Evolutionary conservation across 164 flowering plant species (phyloP).

Genomic region (Malania oleifera): DNA sequence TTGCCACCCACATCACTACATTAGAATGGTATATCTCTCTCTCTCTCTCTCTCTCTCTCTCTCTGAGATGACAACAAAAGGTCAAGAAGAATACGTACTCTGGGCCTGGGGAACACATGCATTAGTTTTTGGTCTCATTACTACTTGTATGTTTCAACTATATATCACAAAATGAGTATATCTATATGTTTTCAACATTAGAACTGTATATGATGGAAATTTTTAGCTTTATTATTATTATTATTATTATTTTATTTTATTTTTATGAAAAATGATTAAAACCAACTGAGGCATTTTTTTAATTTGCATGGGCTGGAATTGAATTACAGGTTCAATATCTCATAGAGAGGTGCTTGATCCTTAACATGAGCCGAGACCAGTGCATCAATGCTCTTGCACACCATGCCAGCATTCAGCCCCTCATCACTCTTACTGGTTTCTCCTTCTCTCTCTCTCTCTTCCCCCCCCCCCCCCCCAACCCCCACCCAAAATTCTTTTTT

Average conservation of each 20-base stretch:
- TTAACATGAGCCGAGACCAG: constrained; percentile 60
- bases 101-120: no score
- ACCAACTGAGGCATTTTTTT: neutral
- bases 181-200: no score
- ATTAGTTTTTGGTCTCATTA: no score
- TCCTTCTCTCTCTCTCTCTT: neutral
- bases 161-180: no score
- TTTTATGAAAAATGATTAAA: no score
- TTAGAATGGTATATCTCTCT: constrained; percentile 48
- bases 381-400: constrained; percentile 56
- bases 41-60: neutral
- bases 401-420: constrained; percentile 60
- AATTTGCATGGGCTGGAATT: constrained; percentile 9
- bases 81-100: no score
- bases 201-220: no score
- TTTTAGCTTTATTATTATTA: no score
- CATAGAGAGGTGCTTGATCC: constrained; percentile 80
- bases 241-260: no score
- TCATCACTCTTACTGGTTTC: constrained; percentile 66
- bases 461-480: neutral
- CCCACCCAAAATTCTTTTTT: no score
- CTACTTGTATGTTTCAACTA: no score
- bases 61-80: neutral
- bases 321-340: constrained; percentile 70
- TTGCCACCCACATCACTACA: constrained; percentile 67